Evolutionary conservation across 345 rosid genomes (phyloP).

Genomic region (Ricinus communis): DNA sequence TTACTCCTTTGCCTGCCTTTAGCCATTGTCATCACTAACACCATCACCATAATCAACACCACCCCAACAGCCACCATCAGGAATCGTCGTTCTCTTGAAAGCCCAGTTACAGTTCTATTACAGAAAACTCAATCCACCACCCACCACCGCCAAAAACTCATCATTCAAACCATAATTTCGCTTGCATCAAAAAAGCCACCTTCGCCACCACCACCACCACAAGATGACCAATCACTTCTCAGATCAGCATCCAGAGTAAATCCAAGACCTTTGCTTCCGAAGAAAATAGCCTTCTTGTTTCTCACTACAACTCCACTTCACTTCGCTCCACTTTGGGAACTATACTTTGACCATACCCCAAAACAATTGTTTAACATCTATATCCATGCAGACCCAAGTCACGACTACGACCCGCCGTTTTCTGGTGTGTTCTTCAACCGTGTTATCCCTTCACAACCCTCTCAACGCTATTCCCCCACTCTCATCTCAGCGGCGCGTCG

Average conservation of each 20-base stretch:
- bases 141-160: slow-evolving; percentile 1
- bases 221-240: slow-evolving; percentile 52
- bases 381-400: slow-evolving; percentile 66
- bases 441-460: slow-evolving; percentile 53
- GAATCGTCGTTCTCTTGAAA: neutral
- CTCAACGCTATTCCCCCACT: slow-evolving; percentile 52
- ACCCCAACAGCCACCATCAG: neutral
- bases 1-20: slow-evolving; percentile 62
- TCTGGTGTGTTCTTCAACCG: slow-evolving; percentile 56
- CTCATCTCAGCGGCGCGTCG: slow-evolving; percentile 74
- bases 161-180: neutral
- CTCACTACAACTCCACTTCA: slow-evolving; percentile 66
- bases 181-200: neutral
- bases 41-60: slow-evolving; percentile 29
- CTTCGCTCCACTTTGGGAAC: slow-evolving; percentile 66
- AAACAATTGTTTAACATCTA: slow-evolving; percentile 55
- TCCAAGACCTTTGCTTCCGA: slow-evolving; percentile 34
- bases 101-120: slow-evolving; percentile 7
- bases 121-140: slow-evolving; percentile 15
- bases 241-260: slow-evolving; percentile 45
- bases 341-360: slow-evolving; percentile 45
- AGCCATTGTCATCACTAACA: slow-evolving; percentile 53
- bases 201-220: slow-evolving; percentile 15
- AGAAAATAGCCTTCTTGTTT: slow-evolving; percentile 72
- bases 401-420: slow-evolving; percentile 43